Percentiles rank a stretch among this genome's conserved stretches.
These are phyloP conservation scores for Candida krabiensis DNA, from an alignment of 805 yeast genomes.

Conservation along the genomic window DNA sequence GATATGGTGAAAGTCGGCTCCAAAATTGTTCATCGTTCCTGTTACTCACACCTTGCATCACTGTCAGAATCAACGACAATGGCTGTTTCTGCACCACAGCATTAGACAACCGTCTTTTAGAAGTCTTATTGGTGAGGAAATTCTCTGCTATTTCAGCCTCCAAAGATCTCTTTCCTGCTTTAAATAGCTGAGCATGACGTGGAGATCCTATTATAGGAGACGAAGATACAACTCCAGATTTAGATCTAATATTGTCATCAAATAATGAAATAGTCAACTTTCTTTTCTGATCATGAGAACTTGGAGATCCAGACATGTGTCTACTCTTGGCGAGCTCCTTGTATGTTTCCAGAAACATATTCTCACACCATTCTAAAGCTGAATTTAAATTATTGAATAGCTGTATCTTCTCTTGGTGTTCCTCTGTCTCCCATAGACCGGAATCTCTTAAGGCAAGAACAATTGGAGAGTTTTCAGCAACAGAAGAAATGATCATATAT, in stretches of 20 bases:
- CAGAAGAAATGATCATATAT: constrained; percentile 76
- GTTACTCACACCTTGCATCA: constrained; percentile 59
- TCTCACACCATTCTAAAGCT: constrained; percentile 97
- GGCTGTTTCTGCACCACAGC: constrained; percentile 38
- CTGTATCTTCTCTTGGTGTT: constrained; percentile 46
- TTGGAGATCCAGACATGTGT: neutral
- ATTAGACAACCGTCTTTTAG: constrained; percentile 13
- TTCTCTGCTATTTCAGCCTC: constrained; percentile 36
- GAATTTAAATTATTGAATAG: constrained; percentile 78
- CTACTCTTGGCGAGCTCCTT: constrained; percentile 30
- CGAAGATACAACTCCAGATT: constrained; percentile 2
- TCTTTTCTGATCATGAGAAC: constrained; percentile 10
- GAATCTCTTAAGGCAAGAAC: constrained; percentile 77
- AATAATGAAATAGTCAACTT: constrained; percentile 17
- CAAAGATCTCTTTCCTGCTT: constrained; percentile 48
- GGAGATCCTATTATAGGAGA: constrained; percentile 45
- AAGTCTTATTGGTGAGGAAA: constrained; percentile 7
- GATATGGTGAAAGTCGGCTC: constrained; percentile 58
- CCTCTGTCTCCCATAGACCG: constrained; percentile 66
- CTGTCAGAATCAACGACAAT: constrained; percentile 60
- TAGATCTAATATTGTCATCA: constrained; percentile 10
- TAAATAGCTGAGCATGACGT: constrained; percentile 49
- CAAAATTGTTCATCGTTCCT: constrained; percentile 55
- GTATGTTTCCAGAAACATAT: constrained; percentile 72
- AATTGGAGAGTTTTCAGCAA: constrained; percentile 62